Conservation (phyloP, 2,329 filamentous ascomycete genomes). For the Diaporthe sp. region DNA sequence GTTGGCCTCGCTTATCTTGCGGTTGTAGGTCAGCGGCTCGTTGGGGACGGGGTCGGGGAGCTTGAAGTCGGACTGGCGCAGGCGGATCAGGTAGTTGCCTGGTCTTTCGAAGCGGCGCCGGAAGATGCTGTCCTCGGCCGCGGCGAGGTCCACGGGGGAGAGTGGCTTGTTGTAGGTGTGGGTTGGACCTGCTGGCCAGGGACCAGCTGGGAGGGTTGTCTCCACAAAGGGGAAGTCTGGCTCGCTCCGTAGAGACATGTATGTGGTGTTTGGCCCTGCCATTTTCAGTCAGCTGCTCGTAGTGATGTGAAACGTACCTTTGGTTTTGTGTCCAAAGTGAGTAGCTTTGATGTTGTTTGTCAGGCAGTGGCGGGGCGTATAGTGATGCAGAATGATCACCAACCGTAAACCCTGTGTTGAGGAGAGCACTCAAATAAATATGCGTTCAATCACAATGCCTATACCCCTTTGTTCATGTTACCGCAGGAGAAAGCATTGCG, state of each 20-base stretch:
- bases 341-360: not conserved
- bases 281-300: not conserved
- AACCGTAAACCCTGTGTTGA: no score
- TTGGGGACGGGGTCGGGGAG: not conserved
- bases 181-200: not conserved
- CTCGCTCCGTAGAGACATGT: not conserved
- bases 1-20: not conserved
- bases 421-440: not conserved
- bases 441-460: accelerated
- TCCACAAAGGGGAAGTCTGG: not conserved
- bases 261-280: not conserved
- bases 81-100: not conserved
- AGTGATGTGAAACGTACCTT: not conserved
- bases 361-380: not conserved
- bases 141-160: not conserved
- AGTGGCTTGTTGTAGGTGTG: not conserved
- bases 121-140: not conserved
- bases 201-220: not conserved
- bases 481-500: not conserved
- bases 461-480: not conserved
- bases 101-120: not conserved
- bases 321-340: not conserved
- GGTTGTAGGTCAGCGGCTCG: not conserved
- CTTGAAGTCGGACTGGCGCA: not conserved
- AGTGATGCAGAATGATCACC: not conserved